Evolutionary conservation across 2,329 filamentous ascomycete species (phyloP).

Genomic region (Monosporascus sp.): DNA sequence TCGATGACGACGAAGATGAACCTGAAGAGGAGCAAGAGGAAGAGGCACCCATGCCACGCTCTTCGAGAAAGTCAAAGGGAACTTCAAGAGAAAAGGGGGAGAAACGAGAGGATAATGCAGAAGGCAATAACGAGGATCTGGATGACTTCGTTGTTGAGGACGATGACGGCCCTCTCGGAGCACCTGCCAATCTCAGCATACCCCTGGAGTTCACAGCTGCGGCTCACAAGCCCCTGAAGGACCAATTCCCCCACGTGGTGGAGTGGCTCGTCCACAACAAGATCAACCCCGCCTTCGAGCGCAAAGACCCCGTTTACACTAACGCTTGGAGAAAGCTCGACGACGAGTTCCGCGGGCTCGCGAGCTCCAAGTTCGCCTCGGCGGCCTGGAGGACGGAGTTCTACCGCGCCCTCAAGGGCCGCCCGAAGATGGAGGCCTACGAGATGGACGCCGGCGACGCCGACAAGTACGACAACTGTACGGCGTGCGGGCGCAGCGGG

Average conservation of each 20-base stretch:
- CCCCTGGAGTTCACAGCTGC: conserved; percentile 65
- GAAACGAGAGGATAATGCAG: conserved; percentile 10
- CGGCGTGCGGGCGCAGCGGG: conserved; percentile 63
- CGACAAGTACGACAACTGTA: conserved; percentile 47
- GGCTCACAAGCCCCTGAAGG: conserved; percentile 60
- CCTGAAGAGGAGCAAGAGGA: conserved; percentile 17
- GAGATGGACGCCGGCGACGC: conserved; percentile 32
- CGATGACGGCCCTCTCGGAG: conserved; percentile 51
- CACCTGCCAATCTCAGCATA: conserved; percentile 47
- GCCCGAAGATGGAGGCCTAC: conserved; percentile 54
- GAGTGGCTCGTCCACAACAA: conserved; percentile 80
- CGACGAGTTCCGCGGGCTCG: conserved; percentile 62
- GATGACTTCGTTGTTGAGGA: conserved; percentile 64
- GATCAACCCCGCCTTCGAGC: conserved; percentile 64
- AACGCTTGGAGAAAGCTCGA: conserved; percentile 67
- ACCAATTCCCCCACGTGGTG: conserved; percentile 67
- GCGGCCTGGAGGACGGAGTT: conserved; percentile 66
- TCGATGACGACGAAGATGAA: conserved; percentile 27
- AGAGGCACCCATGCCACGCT: conserved; percentile 24
- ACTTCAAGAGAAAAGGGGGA: conserved; percentile 3
- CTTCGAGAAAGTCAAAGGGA: conserved; percentile 5
- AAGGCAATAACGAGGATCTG: conserved; percentile 26
- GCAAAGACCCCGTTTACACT: conserved; percentile 56
- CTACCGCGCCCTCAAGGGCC: conserved; percentile 55
- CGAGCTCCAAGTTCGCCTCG: conserved; percentile 66